Conservation (phyloP, 805 yeast species). For the Suhomyces canberraensis region DNA sequence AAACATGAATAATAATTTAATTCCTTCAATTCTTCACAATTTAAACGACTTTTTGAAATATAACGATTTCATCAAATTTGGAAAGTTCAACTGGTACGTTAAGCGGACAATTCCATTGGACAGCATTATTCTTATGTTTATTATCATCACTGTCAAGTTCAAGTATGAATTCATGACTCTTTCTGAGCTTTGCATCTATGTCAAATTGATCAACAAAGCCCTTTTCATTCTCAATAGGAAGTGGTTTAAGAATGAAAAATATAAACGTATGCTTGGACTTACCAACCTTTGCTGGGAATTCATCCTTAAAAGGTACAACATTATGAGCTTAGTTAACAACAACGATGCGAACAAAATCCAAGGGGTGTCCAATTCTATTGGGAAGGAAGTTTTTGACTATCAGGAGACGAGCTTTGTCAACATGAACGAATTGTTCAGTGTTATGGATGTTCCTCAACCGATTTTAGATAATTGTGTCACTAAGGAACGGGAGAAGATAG, state of each 20-base stretch:
- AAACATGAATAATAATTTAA: slow-evolving; percentile 49
- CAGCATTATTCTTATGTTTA: slow-evolving; percentile 50
- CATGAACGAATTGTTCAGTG: slow-evolving; percentile 39
- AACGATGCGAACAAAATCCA: slow-evolving; percentile 11
- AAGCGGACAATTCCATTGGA: slow-evolving; percentile 61
- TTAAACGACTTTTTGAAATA: slow-evolving; percentile 53
- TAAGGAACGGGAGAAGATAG: not conserved
- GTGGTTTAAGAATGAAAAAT: slow-evolving; percentile 46
- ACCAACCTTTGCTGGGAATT: slow-evolving; percentile 43
- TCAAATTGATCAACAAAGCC: slow-evolving; percentile 40
- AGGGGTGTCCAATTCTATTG: too few relatives aligned
- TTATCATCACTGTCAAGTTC: slow-evolving; percentile 52
- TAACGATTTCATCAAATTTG: slow-evolving; percentile 50
- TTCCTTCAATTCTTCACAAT: slow-evolving; percentile 56
- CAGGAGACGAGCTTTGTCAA: slow-evolving; percentile 38
- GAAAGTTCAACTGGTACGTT: slow-evolving; percentile 58
- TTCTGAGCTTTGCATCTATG: slow-evolving; percentile 36
- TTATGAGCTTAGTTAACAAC: slow-evolving; percentile 25
- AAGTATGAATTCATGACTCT: slow-evolving; percentile 39
- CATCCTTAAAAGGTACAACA: slow-evolving; percentile 34
- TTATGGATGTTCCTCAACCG: slow-evolving; percentile 47
- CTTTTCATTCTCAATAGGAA: slow-evolving; percentile 41
- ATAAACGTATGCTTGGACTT: slow-evolving; percentile 42
- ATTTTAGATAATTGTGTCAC: slow-evolving; percentile 3
- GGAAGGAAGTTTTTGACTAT: slow-evolving; percentile 41